Conservation (phyloP, 768 basidiomycete species). For the Chalciporus chontae region DNA sequence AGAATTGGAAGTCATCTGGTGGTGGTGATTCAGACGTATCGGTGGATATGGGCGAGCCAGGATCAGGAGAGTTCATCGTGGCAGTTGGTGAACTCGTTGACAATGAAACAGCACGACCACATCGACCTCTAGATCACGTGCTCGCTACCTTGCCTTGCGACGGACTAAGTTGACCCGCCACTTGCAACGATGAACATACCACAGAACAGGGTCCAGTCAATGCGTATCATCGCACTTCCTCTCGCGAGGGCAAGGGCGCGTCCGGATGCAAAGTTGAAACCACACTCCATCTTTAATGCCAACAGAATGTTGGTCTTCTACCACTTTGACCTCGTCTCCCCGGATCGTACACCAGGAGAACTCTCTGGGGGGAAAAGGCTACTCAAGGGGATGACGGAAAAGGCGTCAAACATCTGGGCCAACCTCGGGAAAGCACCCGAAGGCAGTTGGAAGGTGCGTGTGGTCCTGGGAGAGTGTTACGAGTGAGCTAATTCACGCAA, state of each 20-base stretch:
- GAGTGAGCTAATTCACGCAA: slow-evolving; percentile 7
- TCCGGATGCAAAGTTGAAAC: slow-evolving; percentile 6
- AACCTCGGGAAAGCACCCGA: slow-evolving; percentile 62
- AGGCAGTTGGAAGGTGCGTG: slow-evolving; percentile 69
- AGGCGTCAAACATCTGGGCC: slow-evolving; percentile 58
- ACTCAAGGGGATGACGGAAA: slow-evolving; percentile 46
- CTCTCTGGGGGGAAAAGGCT: slow-evolving; percentile 19
- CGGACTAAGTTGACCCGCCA: background rate
- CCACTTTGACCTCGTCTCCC: slow-evolving; percentile 32
- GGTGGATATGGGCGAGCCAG: slow-evolving; percentile 34
- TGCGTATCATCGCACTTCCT: slow-evolving; percentile 50
- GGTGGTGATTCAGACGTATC: slow-evolving; percentile 38
- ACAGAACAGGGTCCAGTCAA: slow-evolving; percentile 21
- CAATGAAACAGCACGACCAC: too few species aligned
- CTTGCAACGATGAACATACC: slow-evolving; percentile 11
- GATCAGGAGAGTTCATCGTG: slow-evolving; percentile 37
- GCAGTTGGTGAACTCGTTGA: background rate
- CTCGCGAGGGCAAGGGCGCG: slow-evolving; percentile 26
- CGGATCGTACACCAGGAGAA: slow-evolving; percentile 34
- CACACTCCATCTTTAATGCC: slow-evolving; percentile 5
- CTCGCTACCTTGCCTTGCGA: background rate
- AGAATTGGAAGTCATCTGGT: slow-evolving; percentile 33
- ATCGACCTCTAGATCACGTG: slow-evolving; percentile 18
- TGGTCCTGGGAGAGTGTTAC: slow-evolving; percentile 1
- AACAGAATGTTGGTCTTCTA: slow-evolving; percentile 39